These are phyloP conservation scores for Hemisphaericaspora xylofermentans DNA, from an alignment of 1,139 yeast genomes.

Conservation along the genomic window DNA sequence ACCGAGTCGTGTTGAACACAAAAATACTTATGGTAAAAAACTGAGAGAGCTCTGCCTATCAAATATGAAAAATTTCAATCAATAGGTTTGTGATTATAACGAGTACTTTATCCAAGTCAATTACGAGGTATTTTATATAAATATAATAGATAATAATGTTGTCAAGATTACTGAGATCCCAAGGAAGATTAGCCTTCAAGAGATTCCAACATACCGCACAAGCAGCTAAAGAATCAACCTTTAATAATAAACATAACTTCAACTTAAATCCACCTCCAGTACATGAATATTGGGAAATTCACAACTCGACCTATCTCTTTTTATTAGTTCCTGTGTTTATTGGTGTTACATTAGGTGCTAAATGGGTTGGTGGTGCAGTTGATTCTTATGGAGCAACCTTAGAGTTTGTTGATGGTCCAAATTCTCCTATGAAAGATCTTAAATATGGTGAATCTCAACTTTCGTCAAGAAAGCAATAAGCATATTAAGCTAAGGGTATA, in stretches of 20 bases:
- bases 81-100: no score
- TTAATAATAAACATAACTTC: conserved; percentile 45
- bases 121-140: background rate
- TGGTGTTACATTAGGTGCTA: conserved; percentile 35
- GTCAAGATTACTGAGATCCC: conserved; percentile 26
- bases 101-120: background rate
- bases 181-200: conserved; percentile 17
- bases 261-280: conserved; percentile 48
- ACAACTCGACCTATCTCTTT: conserved; percentile 37
- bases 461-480: background rate
- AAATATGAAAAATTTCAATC: background rate
- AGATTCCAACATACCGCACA: conserved; percentile 35
- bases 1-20: conserved; percentile 57
- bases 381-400: conserved; percentile 35
- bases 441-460: conserved; percentile 41
- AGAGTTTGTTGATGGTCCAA: conserved; percentile 37
- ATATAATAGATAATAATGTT: conserved; percentile 23
- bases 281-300: conserved; percentile 47
- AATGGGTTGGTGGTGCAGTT: conserved; percentile 29
- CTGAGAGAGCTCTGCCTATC: no score
- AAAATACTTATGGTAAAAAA: no score
- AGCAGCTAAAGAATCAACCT: conserved; percentile 24
- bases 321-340: conserved; percentile 42
- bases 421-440: conserved; percentile 37
- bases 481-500: no score